Conservation (phyloP, 2,329 filamentous ascomycete species). For the Fusarium papillatum region DNA sequence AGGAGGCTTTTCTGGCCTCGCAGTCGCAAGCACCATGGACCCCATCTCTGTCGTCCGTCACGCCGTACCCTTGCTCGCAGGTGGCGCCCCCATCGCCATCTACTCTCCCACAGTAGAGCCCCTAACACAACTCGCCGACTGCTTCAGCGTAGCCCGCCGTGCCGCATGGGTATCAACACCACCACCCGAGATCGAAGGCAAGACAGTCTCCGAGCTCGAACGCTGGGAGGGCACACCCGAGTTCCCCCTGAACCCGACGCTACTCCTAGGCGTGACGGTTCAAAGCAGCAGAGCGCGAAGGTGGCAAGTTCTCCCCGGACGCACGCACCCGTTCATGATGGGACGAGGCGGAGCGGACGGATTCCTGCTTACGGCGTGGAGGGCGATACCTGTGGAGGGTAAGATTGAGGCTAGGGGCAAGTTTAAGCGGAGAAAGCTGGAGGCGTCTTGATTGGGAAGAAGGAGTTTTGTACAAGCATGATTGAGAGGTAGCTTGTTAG, state of each 20-base stretch:
- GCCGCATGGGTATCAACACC: slow-evolving; percentile 77
- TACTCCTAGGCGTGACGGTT: slow-evolving; percentile 83
- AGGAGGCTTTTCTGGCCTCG: slow-evolving; percentile 86
- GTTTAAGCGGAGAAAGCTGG: slow-evolving; percentile 77
- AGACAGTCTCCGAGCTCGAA: slow-evolving; percentile 64
- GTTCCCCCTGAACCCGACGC: slow-evolving; percentile 89
- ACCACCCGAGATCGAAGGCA: slow-evolving; percentile 60
- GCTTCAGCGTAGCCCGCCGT: slow-evolving; percentile 85
- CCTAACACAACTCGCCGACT: slow-evolving; percentile 82
- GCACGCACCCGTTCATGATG: slow-evolving; percentile 97
- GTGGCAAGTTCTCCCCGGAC: slow-evolving; percentile 93
- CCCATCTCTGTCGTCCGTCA: slow-evolving; percentile 81
- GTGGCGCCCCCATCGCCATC: slow-evolving; percentile 87
- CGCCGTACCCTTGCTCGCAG: slow-evolving; percentile 83
- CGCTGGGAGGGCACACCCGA: slow-evolving; percentile 75
- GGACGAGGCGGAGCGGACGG: slow-evolving; percentile 89
- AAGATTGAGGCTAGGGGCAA: slow-evolving; percentile 87
- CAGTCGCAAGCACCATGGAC: slow-evolving; percentile 88
- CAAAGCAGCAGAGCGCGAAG: slow-evolving; percentile 84
- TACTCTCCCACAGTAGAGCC: slow-evolving; percentile 88
- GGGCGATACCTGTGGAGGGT: slow-evolving; percentile 84
- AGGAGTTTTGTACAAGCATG: slow-evolving; percentile 3
- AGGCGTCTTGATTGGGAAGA: slow-evolving; percentile 39
- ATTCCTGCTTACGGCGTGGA: slow-evolving; percentile 87
- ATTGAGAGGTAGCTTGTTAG: background rate